Evolutionary conservation across 2,329 filamentous ascomycete species (phyloP).

Genomic region (Neopestalotiopsis sp.): DNA sequence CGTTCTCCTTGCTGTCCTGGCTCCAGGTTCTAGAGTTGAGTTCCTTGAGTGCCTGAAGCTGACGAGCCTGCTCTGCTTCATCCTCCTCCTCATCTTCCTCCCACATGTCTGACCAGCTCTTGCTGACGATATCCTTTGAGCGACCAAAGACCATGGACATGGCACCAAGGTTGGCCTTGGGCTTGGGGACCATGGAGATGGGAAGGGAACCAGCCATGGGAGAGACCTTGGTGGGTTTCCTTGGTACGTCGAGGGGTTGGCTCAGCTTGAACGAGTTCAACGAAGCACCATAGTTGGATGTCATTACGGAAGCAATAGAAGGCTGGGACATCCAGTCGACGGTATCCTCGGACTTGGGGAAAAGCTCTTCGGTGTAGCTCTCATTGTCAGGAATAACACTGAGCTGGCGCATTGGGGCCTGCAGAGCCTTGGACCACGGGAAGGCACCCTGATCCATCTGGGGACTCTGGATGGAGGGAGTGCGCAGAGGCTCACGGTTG

Average conservation of each 20-base stretch:
- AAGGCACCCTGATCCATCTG: constrained; percentile 82
- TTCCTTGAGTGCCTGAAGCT: constrained; percentile 64
- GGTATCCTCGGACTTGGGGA: constrained; percentile 75
- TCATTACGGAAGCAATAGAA: constrained; percentile 82
- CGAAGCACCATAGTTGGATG: constrained; percentile 81
- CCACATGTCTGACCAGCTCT: constrained; percentile 99
- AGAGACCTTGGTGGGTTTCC: constrained; percentile 58
- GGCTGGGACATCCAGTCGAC: constrained; percentile 84
- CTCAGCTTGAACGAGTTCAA: constrained; percentile 74
- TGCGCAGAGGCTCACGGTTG: constrained; percentile 93
- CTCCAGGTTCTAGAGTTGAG: constrained; percentile 81
- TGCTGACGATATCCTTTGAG: constrained; percentile 80
- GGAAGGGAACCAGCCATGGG: constrained; percentile 73
- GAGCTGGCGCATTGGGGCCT: constrained; percentile 78
- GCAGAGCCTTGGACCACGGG: constrained; percentile 92
- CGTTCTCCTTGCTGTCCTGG: constrained; percentile 68
- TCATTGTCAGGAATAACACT: constrained; percentile 84
- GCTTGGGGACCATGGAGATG: constrained; percentile 76
- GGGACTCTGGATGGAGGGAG: constrained; percentile 91
- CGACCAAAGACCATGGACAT: constrained; percentile 82
- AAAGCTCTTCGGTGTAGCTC: constrained; percentile 84
- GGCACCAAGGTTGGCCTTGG: constrained; percentile 68
- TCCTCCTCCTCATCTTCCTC: constrained; percentile 87
- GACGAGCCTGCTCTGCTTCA: constrained; percentile 66
- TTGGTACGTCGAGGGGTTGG: constrained; percentile 46